phyloP scores from a whole-genome alignment of 163 green algal species.

The Scenedesmus sp. region DNA sequence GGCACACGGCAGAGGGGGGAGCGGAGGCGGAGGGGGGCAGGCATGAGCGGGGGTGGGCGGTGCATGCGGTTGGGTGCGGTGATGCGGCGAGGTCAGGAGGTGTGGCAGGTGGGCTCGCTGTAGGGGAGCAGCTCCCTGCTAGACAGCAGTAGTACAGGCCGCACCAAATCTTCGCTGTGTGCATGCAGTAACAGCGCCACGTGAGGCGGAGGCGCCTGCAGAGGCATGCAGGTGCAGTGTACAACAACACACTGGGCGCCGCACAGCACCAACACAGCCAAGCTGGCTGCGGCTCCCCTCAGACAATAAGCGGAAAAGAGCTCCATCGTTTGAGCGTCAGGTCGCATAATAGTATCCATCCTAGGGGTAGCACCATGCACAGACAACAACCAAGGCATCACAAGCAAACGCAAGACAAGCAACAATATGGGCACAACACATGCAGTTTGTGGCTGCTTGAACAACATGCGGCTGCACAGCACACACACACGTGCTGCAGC shows the following conservation, averaged over 20 bases:
- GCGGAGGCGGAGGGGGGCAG: not conserved
- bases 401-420: not conserved
- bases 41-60: not conserved
- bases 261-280: not conserved
- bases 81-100: too few species aligned
- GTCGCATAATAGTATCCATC: not conserved
- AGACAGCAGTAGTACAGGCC: too few species aligned
- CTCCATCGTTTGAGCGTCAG: slow-evolving; percentile 10
- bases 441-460: too few species aligned
- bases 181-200: too few species aligned
- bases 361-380: not conserved
- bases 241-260: not conserved
- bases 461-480: too few species aligned
- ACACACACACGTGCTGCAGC: too few species aligned
- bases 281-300: not conserved
- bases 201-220: too few species aligned
- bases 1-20: not conserved
- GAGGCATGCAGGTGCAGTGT: too few species aligned
- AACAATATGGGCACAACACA: too few species aligned
- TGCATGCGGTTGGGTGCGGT: not conserved
- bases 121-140: too few species aligned
- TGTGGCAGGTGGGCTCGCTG: too few species aligned
- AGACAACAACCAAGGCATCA: not conserved
- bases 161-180: too few species aligned
- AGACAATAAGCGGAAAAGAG: slow-evolving; percentile 22